Evolutionary conservation across 1,284 basidiomycete genomes (phyloP), one percentile per base, ranked within the genome.

Genomic region (Porodaedalea pini): DNA sequence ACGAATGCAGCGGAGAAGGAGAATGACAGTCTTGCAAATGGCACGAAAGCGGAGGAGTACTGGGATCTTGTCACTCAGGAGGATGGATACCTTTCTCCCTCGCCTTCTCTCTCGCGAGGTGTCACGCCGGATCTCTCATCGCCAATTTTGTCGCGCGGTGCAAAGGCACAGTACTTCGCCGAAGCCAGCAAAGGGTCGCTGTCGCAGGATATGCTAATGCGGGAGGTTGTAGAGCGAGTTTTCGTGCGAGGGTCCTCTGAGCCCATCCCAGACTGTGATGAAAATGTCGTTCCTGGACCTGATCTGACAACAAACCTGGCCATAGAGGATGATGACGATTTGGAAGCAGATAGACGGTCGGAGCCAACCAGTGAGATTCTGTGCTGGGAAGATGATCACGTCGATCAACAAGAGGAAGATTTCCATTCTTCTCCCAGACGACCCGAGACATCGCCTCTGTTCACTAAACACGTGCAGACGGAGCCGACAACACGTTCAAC

Each of bases 81-180:
- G 66, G 87, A 88, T 63, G 88, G 88, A 36, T 90, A 90, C 69
- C 74, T 85, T 57, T 88, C 88, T 17, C 87, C 86, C 17, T 74
- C 80, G 13, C 73, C 78, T 57, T 82, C 81, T 50, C 71, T 77
- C 64, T 74, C 74, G 59, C 72, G 76, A 59, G 69, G 69, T 63
- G 78, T 79, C 57, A 77, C 78, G 8, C 78, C 82, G 36, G 84
- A 86, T 36, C 65, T 88, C 29, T 86, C 83, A 45, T 89, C 88
- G 17, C 87, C 87, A 17, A 58, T 74, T 36, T 36, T 51, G 17
- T 31, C 36, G 10, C 13, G 36, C n/a, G 21, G n/a, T 2, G n/a
- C 13, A 19, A 13, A 31, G 11, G 13, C 32, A 13, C 41, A 4
- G 10, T 27, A 21, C 37, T 25, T 27, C 2, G 5, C 11, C 17